Evolutionary conservation across 2,329 filamentous ascomycete genomes (phyloP).

Genomic region (Setomelanomma holmii): DNA sequence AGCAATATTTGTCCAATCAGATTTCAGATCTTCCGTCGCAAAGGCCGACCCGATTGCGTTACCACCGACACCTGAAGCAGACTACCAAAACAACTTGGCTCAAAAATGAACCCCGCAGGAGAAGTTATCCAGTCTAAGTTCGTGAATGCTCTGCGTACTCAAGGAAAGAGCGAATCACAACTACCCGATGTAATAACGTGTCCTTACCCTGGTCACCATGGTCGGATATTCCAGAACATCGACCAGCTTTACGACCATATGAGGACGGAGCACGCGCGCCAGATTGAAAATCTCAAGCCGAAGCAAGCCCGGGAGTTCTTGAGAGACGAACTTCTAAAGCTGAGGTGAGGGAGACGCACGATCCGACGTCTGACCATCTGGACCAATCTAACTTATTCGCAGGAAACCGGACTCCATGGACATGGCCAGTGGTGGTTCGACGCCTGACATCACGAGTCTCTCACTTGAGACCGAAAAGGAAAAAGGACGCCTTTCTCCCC

Average conservation of each 20-base stretch:
- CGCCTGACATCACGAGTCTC: constrained; percentile 39
- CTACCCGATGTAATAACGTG: constrained; percentile 30
- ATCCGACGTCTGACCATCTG: background rate
- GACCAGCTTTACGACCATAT: constrained; percentile 37
- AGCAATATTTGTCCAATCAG: too few relatives aligned
- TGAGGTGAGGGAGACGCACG: constrained; percentile 17
- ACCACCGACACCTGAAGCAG: too few relatives aligned
- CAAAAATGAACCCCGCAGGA: constrained; percentile 27
- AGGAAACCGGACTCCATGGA: constrained; percentile 33
- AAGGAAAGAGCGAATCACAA: constrained; percentile 28
- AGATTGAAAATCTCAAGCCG: constrained; percentile 26
- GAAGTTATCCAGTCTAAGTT: constrained; percentile 34
- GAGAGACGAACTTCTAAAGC: constrained; percentile 27
- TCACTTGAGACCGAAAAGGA: constrained; percentile 31
- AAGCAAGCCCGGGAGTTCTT: constrained; percentile 30
- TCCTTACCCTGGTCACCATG: constrained; percentile 37
- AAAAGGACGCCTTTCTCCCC: constrained; percentile 27
- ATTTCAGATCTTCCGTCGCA: too few relatives aligned
- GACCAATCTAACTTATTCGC: too few relatives aligned
- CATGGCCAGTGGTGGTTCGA: constrained; percentile 33
- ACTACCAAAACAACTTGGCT: too few relatives aligned
- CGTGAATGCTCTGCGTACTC: constrained; percentile 33
- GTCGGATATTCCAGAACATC: constrained; percentile 36
- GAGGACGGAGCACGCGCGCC: constrained; percentile 32
- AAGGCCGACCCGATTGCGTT: too few relatives aligned